Conservation (phyloP, 2,329 filamentous ascomycete genomes). For the Claviceps humidiphila region DNA sequence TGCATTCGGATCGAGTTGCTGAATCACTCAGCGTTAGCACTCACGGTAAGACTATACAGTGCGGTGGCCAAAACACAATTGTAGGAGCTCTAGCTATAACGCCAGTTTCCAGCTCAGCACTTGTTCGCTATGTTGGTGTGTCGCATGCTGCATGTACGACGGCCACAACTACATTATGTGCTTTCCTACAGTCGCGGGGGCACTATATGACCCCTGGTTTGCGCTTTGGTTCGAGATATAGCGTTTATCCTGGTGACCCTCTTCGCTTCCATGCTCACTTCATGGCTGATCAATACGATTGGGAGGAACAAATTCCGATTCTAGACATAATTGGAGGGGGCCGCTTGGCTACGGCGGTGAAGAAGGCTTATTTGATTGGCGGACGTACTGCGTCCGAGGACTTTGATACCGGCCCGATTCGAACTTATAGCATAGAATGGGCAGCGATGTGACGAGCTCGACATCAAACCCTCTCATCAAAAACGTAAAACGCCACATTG, state of each 20-base stretch:
- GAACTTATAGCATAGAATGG: constrained; percentile 85
- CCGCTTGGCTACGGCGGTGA: constrained; percentile 81
- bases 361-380: constrained; percentile 86
- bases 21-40: neutral
- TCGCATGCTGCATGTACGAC: constrained; percentile 6
- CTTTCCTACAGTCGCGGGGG: constrained; percentile 61
- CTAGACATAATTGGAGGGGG: constrained; percentile 79
- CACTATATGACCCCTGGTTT: constrained; percentile 88
- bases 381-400: constrained; percentile 37
- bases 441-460: constrained; percentile 61
- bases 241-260: constrained; percentile 89
- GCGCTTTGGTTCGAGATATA: constrained; percentile 88
- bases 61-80: neutral
- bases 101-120: constrained; percentile 21
- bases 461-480: no score
- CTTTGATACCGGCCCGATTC: constrained; percentile 31
- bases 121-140: constrained; percentile 13
- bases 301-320: constrained; percentile 75
- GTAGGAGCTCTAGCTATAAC: constrained; percentile 11
- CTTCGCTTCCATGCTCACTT: constrained; percentile 94
- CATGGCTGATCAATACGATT: constrained; percentile 68
- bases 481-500: no score
- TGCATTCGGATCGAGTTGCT: neutral
- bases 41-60: neutral
- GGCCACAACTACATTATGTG: constrained; percentile 47